Evolutionary conservation across 2,329 filamentous ascomycete genomes (phyloP).

Genomic region (Alternaria ethzedia): DNA sequence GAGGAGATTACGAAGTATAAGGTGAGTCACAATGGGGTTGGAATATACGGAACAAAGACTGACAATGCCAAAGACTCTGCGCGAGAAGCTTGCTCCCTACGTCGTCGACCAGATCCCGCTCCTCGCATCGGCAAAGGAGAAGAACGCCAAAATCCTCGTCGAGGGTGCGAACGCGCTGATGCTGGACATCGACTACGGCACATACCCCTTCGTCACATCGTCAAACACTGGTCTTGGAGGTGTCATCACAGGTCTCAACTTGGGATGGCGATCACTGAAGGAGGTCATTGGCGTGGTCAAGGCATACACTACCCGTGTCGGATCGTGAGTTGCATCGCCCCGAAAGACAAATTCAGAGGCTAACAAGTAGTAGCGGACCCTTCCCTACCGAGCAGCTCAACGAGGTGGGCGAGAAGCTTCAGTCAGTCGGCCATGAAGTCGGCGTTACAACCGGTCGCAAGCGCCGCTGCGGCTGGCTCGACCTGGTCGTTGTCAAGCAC

Average conservation of each 20-base stretch:
- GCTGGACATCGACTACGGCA: constrained; percentile 66
- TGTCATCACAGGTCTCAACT: constrained; percentile 67
- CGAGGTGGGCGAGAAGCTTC: constrained; percentile 62
- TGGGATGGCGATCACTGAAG: constrained; percentile 66
- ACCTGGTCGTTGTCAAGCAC: constrained; percentile 73
- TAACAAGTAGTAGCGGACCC: constrained; percentile 59
- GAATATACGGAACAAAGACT: not conserved
- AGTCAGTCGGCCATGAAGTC: constrained; percentile 62
- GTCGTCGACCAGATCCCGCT: constrained; percentile 72
- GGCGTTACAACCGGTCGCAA: constrained; percentile 65
- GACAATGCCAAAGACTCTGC: constrained; percentile 54
- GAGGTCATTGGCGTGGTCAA: constrained; percentile 71
- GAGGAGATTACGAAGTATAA: constrained; percentile 70
- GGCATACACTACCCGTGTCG: constrained; percentile 69
- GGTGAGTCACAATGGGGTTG: constrained; percentile 36
- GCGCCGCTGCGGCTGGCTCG: constrained; percentile 69
- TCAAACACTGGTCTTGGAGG: constrained; percentile 67
- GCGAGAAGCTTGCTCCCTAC: constrained; percentile 63
- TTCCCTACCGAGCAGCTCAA: constrained; percentile 72
- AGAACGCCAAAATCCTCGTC: constrained; percentile 66
- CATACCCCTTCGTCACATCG: constrained; percentile 67
- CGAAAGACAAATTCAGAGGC: not conserved
- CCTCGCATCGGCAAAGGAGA: constrained; percentile 66
- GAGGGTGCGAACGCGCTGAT: constrained; percentile 74
- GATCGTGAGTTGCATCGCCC: constrained; percentile 35